These are phyloP conservation scores for Solanum pennellii DNA, from an alignment of 257 asterid species.

Conservation along the genomic window DNA sequence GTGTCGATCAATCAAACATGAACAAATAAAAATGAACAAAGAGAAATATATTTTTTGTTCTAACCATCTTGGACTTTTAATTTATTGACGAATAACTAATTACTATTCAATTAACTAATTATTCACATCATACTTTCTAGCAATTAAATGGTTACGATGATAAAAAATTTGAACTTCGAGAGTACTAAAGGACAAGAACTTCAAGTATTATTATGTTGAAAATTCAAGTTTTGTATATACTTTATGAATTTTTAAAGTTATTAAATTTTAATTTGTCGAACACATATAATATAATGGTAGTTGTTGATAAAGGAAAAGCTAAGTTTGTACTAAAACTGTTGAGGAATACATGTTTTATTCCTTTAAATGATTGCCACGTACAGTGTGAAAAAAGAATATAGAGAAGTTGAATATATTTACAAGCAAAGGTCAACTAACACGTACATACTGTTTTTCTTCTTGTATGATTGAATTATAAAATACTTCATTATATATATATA, in stretches of 20 bases:
- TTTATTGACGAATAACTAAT: neutral
- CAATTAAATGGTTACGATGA: neutral
- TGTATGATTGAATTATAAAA: neutral
- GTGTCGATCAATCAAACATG: neutral
- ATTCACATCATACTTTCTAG: neutral
- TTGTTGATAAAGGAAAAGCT: neutral
- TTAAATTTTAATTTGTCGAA: too few species aligned
- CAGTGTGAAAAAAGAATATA: neutral
- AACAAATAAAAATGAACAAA: fast-evolving
- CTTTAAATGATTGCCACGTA: neutral
- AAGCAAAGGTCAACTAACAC: neutral
- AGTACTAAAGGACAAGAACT: neutral
- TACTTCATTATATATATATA: neutral
- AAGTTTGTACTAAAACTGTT: neutral
- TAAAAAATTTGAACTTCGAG: too few species aligned
- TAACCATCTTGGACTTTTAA: neutral
- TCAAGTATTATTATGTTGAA: neutral
- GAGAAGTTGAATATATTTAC: neutral
- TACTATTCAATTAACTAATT: neutral
- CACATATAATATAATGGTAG: too few species aligned
- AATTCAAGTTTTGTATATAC: too few species aligned
- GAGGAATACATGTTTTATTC: neutral
- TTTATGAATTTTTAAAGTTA: too few species aligned
- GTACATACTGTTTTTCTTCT: neutral
- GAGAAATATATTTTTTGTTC: neutral